These are phyloP conservation scores for Tagetes erecta DNA, from an alignment of 129 eudicot species.

Conservation along the genomic window DNA sequence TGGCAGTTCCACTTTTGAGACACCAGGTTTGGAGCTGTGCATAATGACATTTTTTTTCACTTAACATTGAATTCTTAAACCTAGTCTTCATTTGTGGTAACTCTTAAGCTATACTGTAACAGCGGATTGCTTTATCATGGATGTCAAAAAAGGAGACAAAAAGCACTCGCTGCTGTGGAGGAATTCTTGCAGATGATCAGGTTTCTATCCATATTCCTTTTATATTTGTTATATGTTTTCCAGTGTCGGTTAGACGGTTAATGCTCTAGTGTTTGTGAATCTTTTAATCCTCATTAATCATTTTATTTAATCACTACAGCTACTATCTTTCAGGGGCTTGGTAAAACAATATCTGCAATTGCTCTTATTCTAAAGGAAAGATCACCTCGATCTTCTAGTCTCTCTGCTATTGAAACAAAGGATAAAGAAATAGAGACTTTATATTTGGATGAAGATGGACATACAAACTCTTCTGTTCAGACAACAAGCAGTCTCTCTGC, in stretches of 20 bases:
- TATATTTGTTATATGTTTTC: neutral
- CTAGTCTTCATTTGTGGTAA: conserved; percentile 18
- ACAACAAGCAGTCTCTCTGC: conserved; percentile 63
- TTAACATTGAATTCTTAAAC: conserved; percentile 6
- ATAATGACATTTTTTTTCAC: conserved; percentile 12
- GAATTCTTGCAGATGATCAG: conserved; percentile 98
- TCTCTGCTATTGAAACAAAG: conserved; percentile 22
- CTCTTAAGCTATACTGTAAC: conserved; percentile 32
- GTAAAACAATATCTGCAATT: conserved; percentile 88
- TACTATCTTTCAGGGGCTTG: conserved; percentile 65
- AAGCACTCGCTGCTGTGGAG: conserved; percentile 74
- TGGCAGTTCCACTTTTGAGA: conserved; percentile 78
- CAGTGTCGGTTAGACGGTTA: neutral
- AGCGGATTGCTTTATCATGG: conserved; percentile 94
- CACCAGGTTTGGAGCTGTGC: conserved; percentile 66
- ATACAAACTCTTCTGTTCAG: conserved; percentile 26
- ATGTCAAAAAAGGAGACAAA: conserved; percentile 79
- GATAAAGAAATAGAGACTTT: conserved; percentile 52
- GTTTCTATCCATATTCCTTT: conserved; percentile 40
- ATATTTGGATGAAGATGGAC: conserved; percentile 55
- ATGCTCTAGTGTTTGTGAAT: conserved; percentile 1
- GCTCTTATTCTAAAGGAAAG: conserved; percentile 91
- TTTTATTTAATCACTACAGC: conserved; percentile 6
- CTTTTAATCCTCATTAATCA: neutral
- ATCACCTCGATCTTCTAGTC: conserved; percentile 48